Evolutionary conservation across 176 grass and related monocot genomes (phyloP).

Genomic region (Rhynchospora pubera): DNA sequence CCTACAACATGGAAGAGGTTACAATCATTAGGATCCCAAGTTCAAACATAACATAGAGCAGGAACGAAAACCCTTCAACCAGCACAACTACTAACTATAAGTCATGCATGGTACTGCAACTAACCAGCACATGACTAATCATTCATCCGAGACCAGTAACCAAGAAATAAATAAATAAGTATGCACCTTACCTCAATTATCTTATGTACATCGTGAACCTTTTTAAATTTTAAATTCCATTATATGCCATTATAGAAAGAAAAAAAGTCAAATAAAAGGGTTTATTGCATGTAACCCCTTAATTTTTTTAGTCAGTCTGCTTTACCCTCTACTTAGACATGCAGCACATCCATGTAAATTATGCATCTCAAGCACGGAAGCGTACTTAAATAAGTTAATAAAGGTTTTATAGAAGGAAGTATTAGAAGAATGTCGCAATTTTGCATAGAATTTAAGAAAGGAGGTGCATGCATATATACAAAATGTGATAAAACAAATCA

Average conservation of each 20-base stretch:
- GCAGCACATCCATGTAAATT: not conserved
- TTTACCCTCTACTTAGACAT: not conserved
- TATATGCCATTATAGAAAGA: not conserved
- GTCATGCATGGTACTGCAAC: not conserved
- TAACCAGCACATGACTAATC: not conserved
- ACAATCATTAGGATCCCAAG: not conserved
- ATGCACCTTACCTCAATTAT: not conserved
- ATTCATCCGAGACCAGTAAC: not conserved
- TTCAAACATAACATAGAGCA: not conserved
- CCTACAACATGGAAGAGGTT: not conserved
- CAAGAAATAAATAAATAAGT: not conserved
- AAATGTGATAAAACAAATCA: not conserved
- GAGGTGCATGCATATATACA: not conserved
- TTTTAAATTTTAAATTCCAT: not conserved
- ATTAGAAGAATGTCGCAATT: not conserved
- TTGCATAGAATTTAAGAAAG: not conserved
- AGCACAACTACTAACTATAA: not conserved
- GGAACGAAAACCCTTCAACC: not conserved
- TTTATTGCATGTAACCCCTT: not conserved
- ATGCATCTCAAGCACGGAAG: not conserved
- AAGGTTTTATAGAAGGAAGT: not conserved
- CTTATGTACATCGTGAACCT: not conserved
- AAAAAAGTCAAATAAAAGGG: not conserved
- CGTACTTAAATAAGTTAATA: not conserved
- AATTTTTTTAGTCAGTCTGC: not conserved